Evolutionary conservation across 1,284 basidiomycete species (phyloP).

Genomic region (Polyporus tsugae): DNA sequence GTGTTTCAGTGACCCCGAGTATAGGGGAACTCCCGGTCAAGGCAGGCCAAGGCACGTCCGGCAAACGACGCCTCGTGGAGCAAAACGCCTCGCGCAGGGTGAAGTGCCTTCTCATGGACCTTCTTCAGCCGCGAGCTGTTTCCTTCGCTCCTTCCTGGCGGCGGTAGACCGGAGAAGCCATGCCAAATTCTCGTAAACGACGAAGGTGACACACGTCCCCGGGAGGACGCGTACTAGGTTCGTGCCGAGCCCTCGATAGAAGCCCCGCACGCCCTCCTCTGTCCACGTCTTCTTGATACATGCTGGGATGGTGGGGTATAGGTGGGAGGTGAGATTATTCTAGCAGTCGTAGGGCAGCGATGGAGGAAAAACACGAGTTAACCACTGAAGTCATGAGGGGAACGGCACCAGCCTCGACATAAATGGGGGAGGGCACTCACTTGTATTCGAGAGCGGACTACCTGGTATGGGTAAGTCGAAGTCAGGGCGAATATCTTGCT

Average conservation of each 20-base stretch:
- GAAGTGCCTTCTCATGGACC: neutral
- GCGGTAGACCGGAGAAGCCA: slow-evolving; percentile 81
- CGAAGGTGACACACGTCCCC: slow-evolving; percentile 97
- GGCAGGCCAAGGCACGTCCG: neutral
- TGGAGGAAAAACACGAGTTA: neutral
- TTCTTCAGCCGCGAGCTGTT: neutral
- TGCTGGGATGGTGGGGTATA: slow-evolving; percentile 85
- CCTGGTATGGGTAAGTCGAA: slow-evolving; percentile 97
- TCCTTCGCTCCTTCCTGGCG: slow-evolving; percentile 39
- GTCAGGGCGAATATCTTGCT: slow-evolving; percentile 90
- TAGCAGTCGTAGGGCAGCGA: slow-evolving; percentile 37
- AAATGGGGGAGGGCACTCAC: slow-evolving; percentile 51
- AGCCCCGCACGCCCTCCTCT: slow-evolving; percentile 85
- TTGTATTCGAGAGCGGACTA: slow-evolving; percentile 94
- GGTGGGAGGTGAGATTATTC: slow-evolving; percentile 67
- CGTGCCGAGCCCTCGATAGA: slow-evolving; percentile 96
- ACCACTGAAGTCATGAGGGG: neutral
- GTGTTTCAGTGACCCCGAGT: neutral
- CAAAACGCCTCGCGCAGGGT: neutral
- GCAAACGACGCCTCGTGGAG: neutral
- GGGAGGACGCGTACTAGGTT: slow-evolving; percentile 96
- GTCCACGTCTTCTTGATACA: slow-evolving; percentile 85
- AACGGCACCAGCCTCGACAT: neutral
- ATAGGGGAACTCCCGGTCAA: neutral
- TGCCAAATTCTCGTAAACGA: slow-evolving; percentile 96